Evolutionary conservation across 2,329 filamentous ascomycete species (phyloP).

Genomic region (Diaporthe sp.): DNA sequence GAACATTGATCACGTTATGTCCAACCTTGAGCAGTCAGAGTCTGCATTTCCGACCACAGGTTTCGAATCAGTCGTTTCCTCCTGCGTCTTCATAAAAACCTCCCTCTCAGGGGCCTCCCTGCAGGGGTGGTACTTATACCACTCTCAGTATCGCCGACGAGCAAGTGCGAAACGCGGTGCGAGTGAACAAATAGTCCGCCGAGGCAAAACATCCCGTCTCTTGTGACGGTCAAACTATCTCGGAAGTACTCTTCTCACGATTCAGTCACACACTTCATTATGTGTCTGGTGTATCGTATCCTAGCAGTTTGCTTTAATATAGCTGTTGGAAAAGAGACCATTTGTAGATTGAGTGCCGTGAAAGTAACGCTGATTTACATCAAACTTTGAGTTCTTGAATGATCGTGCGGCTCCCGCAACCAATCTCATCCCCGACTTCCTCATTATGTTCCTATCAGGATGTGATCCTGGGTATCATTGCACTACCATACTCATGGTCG

Average conservation of each 20-base stretch:
- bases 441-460: not conserved
- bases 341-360: not conserved
- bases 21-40: no score
- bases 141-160: constrained; percentile 79
- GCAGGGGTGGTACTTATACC: constrained; percentile 69
- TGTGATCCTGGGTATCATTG: constrained; percentile 16
- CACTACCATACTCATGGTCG: not conserved
- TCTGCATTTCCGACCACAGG: constrained; percentile 68
- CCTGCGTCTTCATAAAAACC: constrained; percentile 83
- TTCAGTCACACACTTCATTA: not conserved
- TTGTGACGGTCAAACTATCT: no score
- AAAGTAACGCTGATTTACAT: not conserved
- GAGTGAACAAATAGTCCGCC: constrained; percentile 86
- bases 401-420: not conserved
- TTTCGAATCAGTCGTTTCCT: constrained; percentile 84
- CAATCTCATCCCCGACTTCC: not conserved
- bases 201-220: no score
- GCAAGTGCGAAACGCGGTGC: constrained; percentile 84
- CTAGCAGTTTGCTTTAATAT: not conserved
- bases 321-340: not conserved
- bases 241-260: no score
- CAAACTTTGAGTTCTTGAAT: not conserved
- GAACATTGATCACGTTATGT: no score
- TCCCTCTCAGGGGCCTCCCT: constrained; percentile 89
- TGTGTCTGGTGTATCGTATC: not conserved